Evolutionary conservation across 2,329 filamentous ascomycete species (phyloP).

Genomic region (Exophiala phaeomuriformis): DNA sequence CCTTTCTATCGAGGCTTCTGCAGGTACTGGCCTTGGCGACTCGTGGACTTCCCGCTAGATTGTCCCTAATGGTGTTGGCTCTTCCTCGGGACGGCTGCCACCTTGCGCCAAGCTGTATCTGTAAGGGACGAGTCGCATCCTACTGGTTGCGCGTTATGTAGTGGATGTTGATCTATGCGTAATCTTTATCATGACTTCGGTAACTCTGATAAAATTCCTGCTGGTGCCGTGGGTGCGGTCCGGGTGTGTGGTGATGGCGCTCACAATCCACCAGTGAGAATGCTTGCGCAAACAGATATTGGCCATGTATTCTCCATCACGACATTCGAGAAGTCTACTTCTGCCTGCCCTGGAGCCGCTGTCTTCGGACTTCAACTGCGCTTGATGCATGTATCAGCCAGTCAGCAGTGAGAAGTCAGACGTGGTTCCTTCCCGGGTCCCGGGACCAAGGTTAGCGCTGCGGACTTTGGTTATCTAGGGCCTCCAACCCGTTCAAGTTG

Average conservation of each 20-base stretch:
- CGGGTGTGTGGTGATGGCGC: background rate
- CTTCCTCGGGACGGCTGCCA: background rate
- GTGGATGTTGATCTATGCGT: constrained; percentile 11
- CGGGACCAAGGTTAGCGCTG: background rate
- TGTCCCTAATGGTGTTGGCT: background rate
- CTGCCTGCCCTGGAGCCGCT: background rate
- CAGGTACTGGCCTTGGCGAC: background rate
- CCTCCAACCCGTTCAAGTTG: background rate
- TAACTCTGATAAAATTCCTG: constrained; percentile 9
- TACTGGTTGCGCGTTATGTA: constrained; percentile 16
- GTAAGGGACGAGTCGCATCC: constrained; percentile 4
- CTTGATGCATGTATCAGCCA: background rate
- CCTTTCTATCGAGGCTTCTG: background rate
- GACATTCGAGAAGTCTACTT: constrained; percentile 4
- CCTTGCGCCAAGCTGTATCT: constrained; percentile 2
- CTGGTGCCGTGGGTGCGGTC: background rate
- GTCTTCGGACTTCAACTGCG: background rate
- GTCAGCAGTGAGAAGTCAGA: background rate
- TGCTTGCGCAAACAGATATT: constrained; percentile 4
- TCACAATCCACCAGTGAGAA: constrained; percentile 8
- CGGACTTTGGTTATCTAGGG: background rate
- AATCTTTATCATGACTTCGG: constrained; percentile 16
- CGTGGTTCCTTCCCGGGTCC: background rate
- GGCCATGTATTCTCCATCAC: constrained; percentile 8
- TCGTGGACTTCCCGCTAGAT: background rate